Conservation (phyloP, 176 grass and related monocot species). For the Calamus simplicifolius region DNA sequence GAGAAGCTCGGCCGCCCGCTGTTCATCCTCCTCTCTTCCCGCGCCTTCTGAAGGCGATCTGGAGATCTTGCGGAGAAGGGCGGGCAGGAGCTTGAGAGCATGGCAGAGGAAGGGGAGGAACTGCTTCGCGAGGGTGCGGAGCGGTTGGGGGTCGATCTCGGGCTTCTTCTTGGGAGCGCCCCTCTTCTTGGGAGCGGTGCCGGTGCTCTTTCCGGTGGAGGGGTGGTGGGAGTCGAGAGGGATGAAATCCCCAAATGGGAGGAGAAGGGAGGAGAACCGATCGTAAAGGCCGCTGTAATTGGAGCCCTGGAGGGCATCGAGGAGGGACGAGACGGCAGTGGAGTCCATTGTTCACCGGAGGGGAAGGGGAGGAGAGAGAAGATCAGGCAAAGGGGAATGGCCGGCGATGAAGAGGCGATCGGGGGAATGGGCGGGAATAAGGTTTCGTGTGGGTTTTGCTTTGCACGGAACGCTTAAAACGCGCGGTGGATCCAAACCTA, state of each 20-base stretch:
- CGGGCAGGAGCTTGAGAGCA: slow-evolving; percentile 53
- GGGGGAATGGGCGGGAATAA: too few relatives aligned
- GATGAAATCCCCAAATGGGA: slow-evolving; percentile 44
- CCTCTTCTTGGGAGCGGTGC: slow-evolving; percentile 30
- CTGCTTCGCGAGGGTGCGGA: slow-evolving; percentile 53
- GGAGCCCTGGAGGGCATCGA: slow-evolving; percentile 36
- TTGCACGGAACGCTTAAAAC: too few relatives aligned
- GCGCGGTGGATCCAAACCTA: too few relatives aligned
- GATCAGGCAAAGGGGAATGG: not conserved
- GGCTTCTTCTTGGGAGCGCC: slow-evolving; percentile 21
- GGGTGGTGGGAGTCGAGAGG: slow-evolving; percentile 22
- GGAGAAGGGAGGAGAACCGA: slow-evolving; percentile 56
- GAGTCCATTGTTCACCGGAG: slow-evolving; percentile 42
- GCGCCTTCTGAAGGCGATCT: not conserved
- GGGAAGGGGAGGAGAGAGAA: not conserved
- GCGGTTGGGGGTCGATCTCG: slow-evolving; percentile 9
- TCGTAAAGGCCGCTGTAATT: slow-evolving; percentile 32
- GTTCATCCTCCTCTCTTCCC: not conserved
- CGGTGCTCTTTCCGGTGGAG: not conserved
- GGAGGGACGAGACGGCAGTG: slow-evolving; percentile 39
- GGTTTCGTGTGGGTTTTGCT: too few relatives aligned
- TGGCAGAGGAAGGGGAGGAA: slow-evolving; percentile 61
- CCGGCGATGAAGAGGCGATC: slow-evolving; percentile 9
- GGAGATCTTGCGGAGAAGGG: slow-evolving; percentile 36
- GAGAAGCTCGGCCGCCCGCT: slow-evolving; percentile 32